Evolutionary conservation across 1,284 basidiomycete genomes (phyloP).

Genomic region (Tilletia setariae): DNA sequence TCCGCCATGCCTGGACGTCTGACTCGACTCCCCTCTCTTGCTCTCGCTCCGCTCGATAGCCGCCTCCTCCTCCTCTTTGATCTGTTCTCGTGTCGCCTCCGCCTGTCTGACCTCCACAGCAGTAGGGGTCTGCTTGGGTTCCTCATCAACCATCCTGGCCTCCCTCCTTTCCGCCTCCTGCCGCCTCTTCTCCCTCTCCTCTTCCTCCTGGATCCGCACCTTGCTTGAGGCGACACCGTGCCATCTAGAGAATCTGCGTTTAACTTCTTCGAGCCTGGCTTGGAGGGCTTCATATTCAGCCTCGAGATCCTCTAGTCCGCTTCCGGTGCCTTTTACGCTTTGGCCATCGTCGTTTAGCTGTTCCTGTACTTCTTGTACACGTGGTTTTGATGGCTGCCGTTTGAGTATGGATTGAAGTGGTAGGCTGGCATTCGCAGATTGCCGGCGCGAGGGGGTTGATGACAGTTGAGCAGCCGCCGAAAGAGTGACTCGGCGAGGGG

Average conservation of each 20-base stretch:
- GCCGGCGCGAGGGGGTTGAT: not conserved
- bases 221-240: not conserved
- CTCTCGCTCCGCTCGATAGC: not conserved
- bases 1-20: too few relatives aligned
- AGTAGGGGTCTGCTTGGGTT: not conserved
- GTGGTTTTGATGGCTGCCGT: not conserved
- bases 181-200: not conserved
- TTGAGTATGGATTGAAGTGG: not conserved
- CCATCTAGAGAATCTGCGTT: conserved; percentile 3
- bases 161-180: not conserved
- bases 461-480: not conserved
- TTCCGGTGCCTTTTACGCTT: not conserved
- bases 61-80: not conserved
- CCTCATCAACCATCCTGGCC: not conserved
- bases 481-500: not conserved
- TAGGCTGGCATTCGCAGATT: not conserved
- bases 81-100: not conserved
- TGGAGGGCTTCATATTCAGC: conserved; percentile 5
- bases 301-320: conserved; percentile 6
- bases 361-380: not conserved
- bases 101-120: too few relatives aligned
- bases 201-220: conserved; percentile 6
- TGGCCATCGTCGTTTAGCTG: not conserved
- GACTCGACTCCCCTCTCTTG: not conserved
- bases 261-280: not conserved